Percentiles rank a stretch among this genome's conserved stretches.
These are phyloP conservation scores for Xylaria sp. DNA, from an alignment of 2,329 filamentous ascomycete species.

Conservation along the genomic window DNA sequence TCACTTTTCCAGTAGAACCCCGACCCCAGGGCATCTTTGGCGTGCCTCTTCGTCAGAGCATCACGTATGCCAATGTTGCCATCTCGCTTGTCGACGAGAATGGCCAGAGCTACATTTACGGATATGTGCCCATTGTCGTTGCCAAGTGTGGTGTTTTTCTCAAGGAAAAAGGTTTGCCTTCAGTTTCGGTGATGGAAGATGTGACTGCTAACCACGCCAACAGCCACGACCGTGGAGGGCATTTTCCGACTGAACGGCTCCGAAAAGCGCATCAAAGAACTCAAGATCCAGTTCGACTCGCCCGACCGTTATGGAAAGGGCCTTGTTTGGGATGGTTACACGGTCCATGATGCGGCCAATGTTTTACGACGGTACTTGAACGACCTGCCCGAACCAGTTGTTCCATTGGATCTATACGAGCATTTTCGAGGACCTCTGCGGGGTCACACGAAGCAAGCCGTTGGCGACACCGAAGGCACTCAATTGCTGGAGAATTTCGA, in stretches of 20 bases:
- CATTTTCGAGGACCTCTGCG: conserved; percentile 80
- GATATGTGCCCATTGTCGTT: conserved; percentile 96
- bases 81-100: conserved; percentile 92
- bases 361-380: conserved; percentile 94
- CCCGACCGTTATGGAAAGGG: conserved; percentile 95
- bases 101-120: conserved; percentile 94
- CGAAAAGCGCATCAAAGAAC: conserved; percentile 95
- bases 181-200: conserved; percentile 2
- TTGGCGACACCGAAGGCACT: conserved; percentile 61
- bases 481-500: conserved; percentile 72
- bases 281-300: conserved; percentile 87
- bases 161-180: conserved; percentile 83
- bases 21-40: conserved; percentile 80
- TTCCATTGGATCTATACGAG: conserved; percentile 89
- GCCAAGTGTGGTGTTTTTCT: conserved; percentile 96
- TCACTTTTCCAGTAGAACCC: conserved; percentile 35
- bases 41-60: conserved; percentile 86
- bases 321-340: conserved; percentile 94
- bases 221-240: conserved; percentile 89
- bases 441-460: conserved; percentile 64
- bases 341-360: conserved; percentile 96
- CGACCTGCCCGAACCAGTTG: conserved; percentile 91
- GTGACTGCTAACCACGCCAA: conserved; percentile 25
- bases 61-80: conserved; percentile 95
- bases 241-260: conserved; percentile 96